Evolutionary conservation across 73 alveolate species (phyloP).

Genomic region (Paramecium caudatum): DNA sequence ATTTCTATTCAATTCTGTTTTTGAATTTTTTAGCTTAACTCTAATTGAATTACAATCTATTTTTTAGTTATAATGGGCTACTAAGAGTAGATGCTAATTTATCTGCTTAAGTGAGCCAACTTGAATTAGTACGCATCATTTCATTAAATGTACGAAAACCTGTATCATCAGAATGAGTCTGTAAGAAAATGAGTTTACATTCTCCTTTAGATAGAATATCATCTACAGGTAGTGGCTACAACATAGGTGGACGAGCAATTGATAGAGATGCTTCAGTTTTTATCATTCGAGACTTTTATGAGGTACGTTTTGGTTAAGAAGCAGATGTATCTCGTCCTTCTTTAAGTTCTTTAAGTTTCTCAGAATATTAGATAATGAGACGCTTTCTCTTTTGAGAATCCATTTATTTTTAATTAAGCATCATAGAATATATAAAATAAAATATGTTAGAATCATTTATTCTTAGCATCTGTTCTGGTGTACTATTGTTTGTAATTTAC

Average conservation of each 20-base stretch:
- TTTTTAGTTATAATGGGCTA: slow-evolving; percentile 1
- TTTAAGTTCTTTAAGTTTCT: slow-evolving; percentile 56
- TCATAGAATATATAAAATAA: background rate
- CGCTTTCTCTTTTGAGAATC: slow-evolving; percentile 61
- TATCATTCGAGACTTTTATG: slow-evolving; percentile 39
- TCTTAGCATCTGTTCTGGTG: slow-evolving; percentile 24
- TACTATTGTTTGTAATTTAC: background rate
- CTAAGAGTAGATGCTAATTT: background rate
- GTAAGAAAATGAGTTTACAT: slow-evolving; percentile 36
- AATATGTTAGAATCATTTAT: slow-evolving; percentile 38
- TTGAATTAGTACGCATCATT: slow-evolving; percentile 68
- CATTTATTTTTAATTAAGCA: slow-evolving; percentile 1
- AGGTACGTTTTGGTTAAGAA: background rate
- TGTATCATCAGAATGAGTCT: slow-evolving; percentile 19
- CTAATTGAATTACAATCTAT: slow-evolving; percentile 57
- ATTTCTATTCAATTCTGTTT: slow-evolving; percentile 24
- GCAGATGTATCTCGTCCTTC: slow-evolving; percentile 25
- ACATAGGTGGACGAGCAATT: background rate
- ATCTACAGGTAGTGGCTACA: slow-evolving; percentile 40
- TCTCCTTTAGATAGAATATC: slow-evolving; percentile 41
- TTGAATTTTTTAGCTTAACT: slow-evolving; percentile 57
- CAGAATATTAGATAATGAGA: slow-evolving; percentile 2
- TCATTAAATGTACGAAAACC: slow-evolving; percentile 63
- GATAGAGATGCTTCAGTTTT: slow-evolving; percentile 37
- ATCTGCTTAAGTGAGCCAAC: slow-evolving; percentile 59